These are phyloP conservation scores for Magnolia sinica DNA, from an alignment of 164 flowering plant species.

Conservation along the genomic window DNA sequence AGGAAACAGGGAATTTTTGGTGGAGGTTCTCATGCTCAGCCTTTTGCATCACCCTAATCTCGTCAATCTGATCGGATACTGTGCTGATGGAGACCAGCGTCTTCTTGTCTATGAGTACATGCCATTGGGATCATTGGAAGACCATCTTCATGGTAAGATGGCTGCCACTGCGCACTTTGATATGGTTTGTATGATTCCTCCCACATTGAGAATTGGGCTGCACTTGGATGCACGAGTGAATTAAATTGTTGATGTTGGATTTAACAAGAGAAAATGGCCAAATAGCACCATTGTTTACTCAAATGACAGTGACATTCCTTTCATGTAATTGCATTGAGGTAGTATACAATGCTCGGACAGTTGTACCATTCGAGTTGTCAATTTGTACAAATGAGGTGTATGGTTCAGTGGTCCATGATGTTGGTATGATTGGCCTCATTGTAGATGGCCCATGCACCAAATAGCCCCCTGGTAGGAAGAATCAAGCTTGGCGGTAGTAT, in stretches of 20 bases:
- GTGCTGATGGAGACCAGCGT: conserved; percentile 46
- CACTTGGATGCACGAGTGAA: background rate
- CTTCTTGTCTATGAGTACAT: conserved; percentile 40
- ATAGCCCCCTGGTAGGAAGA: background rate
- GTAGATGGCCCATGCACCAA: background rate
- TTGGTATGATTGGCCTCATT: background rate
- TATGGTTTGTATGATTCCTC: background rate
- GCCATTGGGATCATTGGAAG: conserved; percentile 42
- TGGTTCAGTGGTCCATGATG: background rate
- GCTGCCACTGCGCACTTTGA: background rate
- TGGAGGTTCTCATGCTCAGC: conserved; percentile 45
- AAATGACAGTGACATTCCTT: background rate
- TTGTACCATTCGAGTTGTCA: background rate
- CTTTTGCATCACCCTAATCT: conserved; percentile 40
- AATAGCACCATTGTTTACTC: background rate
- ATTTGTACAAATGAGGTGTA: background rate
- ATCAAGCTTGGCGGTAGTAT: background rate
- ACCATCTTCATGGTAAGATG: conserved; percentile 36
- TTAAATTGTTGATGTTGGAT: background rate
- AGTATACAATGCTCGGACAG: background rate
- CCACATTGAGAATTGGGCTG: no score
- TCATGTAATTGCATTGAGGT: background rate
- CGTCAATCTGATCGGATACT: conserved; percentile 38
- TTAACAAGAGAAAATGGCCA: background rate
- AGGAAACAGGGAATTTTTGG: conserved; percentile 40